Percentiles rank a stretch among this genome's conserved stretches.
These are phyloP conservation scores for Dichomitus squalens DNA, from an alignment of 1,284 basidiomycete genomes.

Conservation along the genomic window DNA sequence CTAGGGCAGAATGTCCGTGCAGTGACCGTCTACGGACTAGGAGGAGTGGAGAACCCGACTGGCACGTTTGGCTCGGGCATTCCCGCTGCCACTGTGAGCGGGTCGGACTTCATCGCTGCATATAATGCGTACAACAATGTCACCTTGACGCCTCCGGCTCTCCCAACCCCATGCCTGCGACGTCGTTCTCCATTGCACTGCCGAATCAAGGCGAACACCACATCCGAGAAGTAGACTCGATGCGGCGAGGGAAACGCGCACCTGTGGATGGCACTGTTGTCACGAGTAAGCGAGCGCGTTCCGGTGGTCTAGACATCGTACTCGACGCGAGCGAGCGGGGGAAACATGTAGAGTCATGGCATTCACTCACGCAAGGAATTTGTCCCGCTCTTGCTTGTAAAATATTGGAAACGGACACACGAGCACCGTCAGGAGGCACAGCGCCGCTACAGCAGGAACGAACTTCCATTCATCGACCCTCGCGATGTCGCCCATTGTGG, in stretches of 20 bases:
- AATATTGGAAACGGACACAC: conserved; percentile 69
- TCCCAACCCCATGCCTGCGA: conserved; percentile 19
- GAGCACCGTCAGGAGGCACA: conserved; percentile 60
- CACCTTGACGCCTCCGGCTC: conserved; percentile 21
- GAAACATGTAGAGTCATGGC: no score
- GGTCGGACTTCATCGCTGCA: no score
- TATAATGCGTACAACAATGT: conserved; percentile 12
- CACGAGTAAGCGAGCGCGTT: background rate
- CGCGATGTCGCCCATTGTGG: conserved; percentile 56
- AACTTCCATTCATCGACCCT: conserved; percentile 76
- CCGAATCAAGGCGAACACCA: conserved; percentile 71
- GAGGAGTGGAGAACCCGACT: no score
- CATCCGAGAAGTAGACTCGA: conserved; percentile 85
- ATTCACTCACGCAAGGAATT: conserved; percentile 71
- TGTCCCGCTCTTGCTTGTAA: conserved; percentile 70
- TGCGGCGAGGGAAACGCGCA: conserved; percentile 71
- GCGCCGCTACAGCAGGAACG: conserved; percentile 68
- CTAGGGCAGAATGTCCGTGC: no score
- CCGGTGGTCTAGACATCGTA: background rate
- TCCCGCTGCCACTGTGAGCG: no score
- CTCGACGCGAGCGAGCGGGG: background rate
- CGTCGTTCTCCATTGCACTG: conserved; percentile 31
- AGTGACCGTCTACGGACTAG: no score
- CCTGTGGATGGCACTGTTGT: conserved; percentile 62
- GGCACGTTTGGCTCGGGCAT: no score